These are phyloP conservation scores for Pseudogymnoascus sp. DNA, from an alignment of 2,329 filamentous ascomycete genomes.

Conservation along the genomic window DNA sequence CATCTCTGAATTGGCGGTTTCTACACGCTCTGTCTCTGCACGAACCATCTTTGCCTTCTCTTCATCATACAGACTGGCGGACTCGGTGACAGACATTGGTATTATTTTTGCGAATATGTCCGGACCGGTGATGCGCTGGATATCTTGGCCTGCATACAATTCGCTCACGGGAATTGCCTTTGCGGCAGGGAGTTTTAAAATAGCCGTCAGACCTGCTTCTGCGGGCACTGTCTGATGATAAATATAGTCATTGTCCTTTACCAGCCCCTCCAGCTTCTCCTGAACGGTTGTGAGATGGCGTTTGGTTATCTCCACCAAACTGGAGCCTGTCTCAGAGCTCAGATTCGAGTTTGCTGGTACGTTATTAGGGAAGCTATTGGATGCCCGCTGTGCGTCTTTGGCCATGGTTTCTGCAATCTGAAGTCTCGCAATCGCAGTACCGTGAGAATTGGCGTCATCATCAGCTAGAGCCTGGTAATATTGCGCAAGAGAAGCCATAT, in stretches of 20 bases:
- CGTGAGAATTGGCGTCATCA: conserved; percentile 80
- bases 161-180: conserved; percentile 97
- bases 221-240: conserved; percentile 89
- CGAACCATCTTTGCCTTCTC: conserved; percentile 94
- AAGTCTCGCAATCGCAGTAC: conserved; percentile 73
- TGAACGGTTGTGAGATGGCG: conserved; percentile 74
- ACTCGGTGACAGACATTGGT: conserved; percentile 91
- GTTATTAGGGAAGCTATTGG: conserved; percentile 72
- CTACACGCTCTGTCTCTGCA: conserved; percentile 87
- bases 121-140: conserved; percentile 90
- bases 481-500: conserved; percentile 79
- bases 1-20: conserved; percentile 91
- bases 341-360: conserved; percentile 78
- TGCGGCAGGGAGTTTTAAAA: conserved; percentile 86
- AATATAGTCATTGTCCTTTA: conserved; percentile 96
- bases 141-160: conserved; percentile 93
- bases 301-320: conserved; percentile 74
- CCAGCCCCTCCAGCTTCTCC: conserved; percentile 66
- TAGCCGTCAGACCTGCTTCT: conserved; percentile 71
- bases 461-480: conserved; percentile 92
- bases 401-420: conserved; percentile 72
- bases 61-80: conserved; percentile 93
- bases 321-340: conserved; percentile 65
- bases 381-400: conserved; percentile 68
- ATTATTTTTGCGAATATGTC: conserved; percentile 97